Base-by-base conservation (phyloP, 2,329 filamentous ascomycete genomes). In the Pseudogymnoascus destructans region DNA sequence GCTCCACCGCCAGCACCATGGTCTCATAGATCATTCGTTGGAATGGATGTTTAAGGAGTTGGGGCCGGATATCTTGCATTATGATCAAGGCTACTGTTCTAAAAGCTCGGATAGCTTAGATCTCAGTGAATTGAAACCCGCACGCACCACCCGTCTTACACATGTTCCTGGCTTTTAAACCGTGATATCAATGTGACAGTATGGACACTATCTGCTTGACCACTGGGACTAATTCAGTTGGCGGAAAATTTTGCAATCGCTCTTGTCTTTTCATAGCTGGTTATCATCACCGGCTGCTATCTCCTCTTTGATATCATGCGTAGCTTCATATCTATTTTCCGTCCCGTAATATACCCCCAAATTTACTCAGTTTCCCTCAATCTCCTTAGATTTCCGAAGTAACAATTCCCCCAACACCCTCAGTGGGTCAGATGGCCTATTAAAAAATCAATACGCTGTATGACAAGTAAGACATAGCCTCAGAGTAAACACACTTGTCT, bases 1-100 rank as follows among this genome's bases (percentile, higher is more conserved):
- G 83, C 75, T 89, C 92, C 74, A 97, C 92, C 69, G 92, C 92
- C 78, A 88, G 82, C 82, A 95, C 90, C 73, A 80, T 95, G 71
- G 90, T 95, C 75, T 84, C 90, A 76, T 95, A 92, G 85, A 75
- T 73, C 70, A 60, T 42, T 52, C 60, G 35, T 40, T 58, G 56
- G 60, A 58, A 30, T 62, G 60, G 57, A 23, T 61, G 35, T 62
- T 63, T 62, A 60, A 64, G 66, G 66, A 67, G 65, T 68, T 67
- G 62, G 64, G 64, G 62, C 63, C 63, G 61, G 58, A 55, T 62
- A 58, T 63, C 58, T 65, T 68, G 65, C 65, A 65, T 64, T 57
- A 63, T 63, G 59, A 61, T 62, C 64, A 11, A 56, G 15, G 21
- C 23, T 55, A 56, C 25, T 32, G 54, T 56, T 56, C 35, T 56